Evolutionary conservation across 2,329 filamentous ascomycete species (phyloP), one percentile per base, ranked within the genome.

Genomic region (Penicillium sp.): DNA sequence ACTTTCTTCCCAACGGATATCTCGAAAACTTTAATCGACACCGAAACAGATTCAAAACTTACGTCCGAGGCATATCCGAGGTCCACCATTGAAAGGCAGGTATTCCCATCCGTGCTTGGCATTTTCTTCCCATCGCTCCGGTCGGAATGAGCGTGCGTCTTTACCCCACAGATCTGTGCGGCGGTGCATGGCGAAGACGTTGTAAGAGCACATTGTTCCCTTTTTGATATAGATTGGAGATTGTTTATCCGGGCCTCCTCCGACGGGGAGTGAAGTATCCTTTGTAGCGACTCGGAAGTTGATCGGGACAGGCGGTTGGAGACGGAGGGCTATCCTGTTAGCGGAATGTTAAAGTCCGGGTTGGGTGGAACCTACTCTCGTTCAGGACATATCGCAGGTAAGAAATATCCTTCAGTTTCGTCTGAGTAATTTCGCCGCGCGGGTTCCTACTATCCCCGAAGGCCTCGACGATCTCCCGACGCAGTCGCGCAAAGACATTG

Each of bases 131-230:
- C 63, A 65, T 26, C 61, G 58, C 67, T 82, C 81, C 0, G 81
- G 82, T 43, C 71, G 71, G 68, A 78, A 84, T 19, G 74, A 74
- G 0, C 78, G 65, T 7, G 76, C 76, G 54, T 82, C 79, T 4
- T 66, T 43, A 0, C 78, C 79, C 57, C 71, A 82, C 56, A 76
- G 68, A 49, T 81, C 78, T 16, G 70, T 67, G 11, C 88, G 83
- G 1, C 90, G 84, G 68, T 93, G 90, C 89, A 93, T 89, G 4
- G 84, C 74, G 52, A 90, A 82, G 0, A 88, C 80, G 44, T 80
- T 86, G 78, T 90, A 93, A 46, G 74, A 80, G 57, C 93, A 77
- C 11, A 82, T 75, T 0, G 84, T 84, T 65, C 87, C 84, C 71
- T 90, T 89, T 50, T 82, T 81, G 4, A 91, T 75, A 53, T 85